phyloP scores from a whole-genome alignment of 768 basidiomycete genomes.

The Cubamyces lactineus region DNA sequence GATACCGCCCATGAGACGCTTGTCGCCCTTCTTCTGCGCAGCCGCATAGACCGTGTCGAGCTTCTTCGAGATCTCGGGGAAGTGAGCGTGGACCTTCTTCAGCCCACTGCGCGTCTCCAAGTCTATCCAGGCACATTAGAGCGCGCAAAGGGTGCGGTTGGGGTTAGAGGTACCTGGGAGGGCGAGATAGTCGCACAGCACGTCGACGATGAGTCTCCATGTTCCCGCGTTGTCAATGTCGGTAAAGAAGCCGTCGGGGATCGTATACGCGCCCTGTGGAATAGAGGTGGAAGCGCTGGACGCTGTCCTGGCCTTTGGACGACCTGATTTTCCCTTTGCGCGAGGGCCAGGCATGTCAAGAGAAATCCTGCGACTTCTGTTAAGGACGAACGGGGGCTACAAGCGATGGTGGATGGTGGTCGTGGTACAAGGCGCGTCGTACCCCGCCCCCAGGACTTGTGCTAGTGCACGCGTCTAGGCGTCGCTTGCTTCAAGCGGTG shows the following conservation, averaged over 20 bases:
- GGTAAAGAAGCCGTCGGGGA: slow-evolving; percentile 36
- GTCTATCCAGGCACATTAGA: slow-evolving; percentile 42
- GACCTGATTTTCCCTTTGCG: slow-evolving; percentile 23
- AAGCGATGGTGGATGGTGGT: neutral
- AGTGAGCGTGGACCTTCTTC: slow-evolving; percentile 63
- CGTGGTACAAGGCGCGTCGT: neutral
- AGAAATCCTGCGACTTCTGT: neutral
- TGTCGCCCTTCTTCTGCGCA: slow-evolving; percentile 43
- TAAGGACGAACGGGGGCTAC: too few species aligned
- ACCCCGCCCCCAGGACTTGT: neutral
- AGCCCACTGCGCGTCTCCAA: slow-evolving; percentile 58
- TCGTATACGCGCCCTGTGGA: slow-evolving; percentile 5
- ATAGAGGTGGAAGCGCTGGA: slow-evolving; percentile 1
- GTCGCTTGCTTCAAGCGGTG: slow-evolving; percentile 1
- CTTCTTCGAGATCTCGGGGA: slow-evolving; percentile 52
- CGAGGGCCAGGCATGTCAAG: slow-evolving; percentile 37
- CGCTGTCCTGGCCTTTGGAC: slow-evolving; percentile 13
- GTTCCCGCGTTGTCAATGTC: slow-evolving; percentile 52
- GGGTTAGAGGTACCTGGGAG: slow-evolving; percentile 49
- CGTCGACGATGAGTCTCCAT: slow-evolving; percentile 51
- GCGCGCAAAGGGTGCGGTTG: neutral
- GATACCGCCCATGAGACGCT: slow-evolving; percentile 57
- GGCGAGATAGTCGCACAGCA: slow-evolving; percentile 53
- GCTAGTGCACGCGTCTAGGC: too few species aligned
- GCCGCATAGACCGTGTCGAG: slow-evolving; percentile 51